Evolutionary conservation across 768 basidiomycete species (phyloP).

Genomic region (Dictyophora rubrovolvata): DNA sequence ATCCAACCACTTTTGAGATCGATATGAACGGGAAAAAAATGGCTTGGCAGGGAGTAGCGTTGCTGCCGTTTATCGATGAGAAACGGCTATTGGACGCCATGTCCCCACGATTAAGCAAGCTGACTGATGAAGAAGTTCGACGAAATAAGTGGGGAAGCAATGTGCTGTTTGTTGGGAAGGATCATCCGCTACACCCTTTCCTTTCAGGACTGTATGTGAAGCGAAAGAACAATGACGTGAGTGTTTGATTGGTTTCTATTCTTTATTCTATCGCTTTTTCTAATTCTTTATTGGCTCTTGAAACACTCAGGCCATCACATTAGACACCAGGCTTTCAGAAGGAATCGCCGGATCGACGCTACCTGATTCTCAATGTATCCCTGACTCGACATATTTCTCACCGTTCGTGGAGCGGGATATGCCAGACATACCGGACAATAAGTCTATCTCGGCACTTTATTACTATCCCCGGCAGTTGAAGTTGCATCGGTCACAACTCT

Average conservation of each 20-base stretch:
- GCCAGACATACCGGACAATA: slow-evolving; percentile 78
- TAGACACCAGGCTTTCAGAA: slow-evolving; percentile 59
- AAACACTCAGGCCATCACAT: slow-evolving; percentile 50
- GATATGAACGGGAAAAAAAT: slow-evolving; percentile 99
- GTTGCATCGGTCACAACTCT: slow-evolving; percentile 75
- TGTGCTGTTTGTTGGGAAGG: slow-evolving; percentile 72
- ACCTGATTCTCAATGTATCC: slow-evolving; percentile 81
- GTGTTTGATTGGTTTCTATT: slow-evolving; percentile 15
- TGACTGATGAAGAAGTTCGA: slow-evolving; percentile 72
- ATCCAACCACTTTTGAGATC: slow-evolving; percentile 83
- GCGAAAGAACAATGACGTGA: slow-evolving; percentile 68
- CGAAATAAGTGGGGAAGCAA: slow-evolving; percentile 83
- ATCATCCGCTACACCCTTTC: slow-evolving; percentile 78
- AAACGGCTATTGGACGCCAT: slow-evolving; percentile 77
- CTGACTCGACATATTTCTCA: slow-evolving; percentile 80
- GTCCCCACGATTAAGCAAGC: slow-evolving; percentile 48
- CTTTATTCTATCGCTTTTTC: not conserved
- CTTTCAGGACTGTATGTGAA: slow-evolving; percentile 88
- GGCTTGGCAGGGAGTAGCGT: slow-evolving; percentile 97
- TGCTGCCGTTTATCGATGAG: slow-evolving; percentile 92
- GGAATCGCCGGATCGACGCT: slow-evolving; percentile 75
- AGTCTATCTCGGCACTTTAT: slow-evolving; percentile 78
- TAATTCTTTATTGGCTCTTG: slow-evolving; percentile 6
- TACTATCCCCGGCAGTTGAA: slow-evolving; percentile 80
- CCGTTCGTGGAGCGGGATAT: slow-evolving; percentile 52